Evolutionary conservation across 1,139 yeast species (phyloP).

Genomic region (Suhomyces yuchorum): DNA sequence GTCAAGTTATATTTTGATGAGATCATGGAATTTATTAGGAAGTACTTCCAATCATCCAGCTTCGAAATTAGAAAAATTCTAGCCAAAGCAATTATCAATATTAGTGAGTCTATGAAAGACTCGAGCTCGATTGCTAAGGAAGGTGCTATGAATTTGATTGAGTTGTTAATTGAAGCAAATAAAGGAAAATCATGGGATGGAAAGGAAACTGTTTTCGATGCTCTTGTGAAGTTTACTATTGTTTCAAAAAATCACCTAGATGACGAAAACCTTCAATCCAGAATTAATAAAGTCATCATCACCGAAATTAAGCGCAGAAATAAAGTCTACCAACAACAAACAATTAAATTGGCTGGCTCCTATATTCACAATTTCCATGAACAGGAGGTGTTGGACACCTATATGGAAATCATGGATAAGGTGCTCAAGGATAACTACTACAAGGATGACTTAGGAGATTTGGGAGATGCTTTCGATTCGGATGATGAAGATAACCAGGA

Average conservation of each 20-base stretch:
- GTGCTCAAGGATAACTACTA: conserved; percentile 37
- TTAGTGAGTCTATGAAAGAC: conserved; percentile 49
- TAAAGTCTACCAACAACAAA: conserved; percentile 58
- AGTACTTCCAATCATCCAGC: conserved; percentile 56
- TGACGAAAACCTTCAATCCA: conserved; percentile 27
- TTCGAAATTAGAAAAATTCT: conserved; percentile 71
- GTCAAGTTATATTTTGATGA: conserved; percentile 73
- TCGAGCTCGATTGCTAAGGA: conserved; percentile 32
- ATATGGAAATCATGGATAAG: conserved; percentile 37
- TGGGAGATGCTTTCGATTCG: conserved; percentile 19
- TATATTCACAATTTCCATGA: conserved; percentile 50
- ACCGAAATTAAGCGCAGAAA: conserved; percentile 72
- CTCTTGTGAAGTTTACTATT: conserved; percentile 61
- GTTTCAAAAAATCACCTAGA: conserved; percentile 41
- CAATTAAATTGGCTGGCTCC: conserved; percentile 52
- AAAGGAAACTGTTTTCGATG: conserved; percentile 72
- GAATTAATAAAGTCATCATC: conserved; percentile 47
- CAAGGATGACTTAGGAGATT: conserved; percentile 22
- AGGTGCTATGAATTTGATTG: conserved; percentile 44
- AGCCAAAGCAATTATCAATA: conserved; percentile 68
- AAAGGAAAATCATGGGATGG: conserved; percentile 89
- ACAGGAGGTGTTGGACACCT: conserved; percentile 37
- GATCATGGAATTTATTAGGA: conserved; percentile 55
- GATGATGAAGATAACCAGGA: conserved; percentile 30
- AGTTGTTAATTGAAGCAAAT: conserved; percentile 60